These are phyloP conservation scores for Colletotrichum sojae DNA, from an alignment of 2,329 filamentous ascomycete species.

Conservation along the genomic window DNA sequence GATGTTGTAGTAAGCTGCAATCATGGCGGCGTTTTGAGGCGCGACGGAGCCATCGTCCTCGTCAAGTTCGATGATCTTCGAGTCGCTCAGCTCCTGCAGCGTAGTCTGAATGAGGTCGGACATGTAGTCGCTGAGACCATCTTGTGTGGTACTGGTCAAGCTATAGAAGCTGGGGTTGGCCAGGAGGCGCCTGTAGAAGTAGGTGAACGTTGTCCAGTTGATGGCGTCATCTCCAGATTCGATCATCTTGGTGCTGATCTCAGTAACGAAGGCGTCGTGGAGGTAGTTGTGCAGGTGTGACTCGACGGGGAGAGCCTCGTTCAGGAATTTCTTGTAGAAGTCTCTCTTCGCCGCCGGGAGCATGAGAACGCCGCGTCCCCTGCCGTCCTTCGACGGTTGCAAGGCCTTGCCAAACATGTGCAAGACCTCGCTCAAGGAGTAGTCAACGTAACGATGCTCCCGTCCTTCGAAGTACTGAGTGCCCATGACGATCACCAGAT, in stretches of 20 bases:
- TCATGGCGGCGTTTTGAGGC: conserved; percentile 96
- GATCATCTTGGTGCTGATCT: conserved; percentile 97
- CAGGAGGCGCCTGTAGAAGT: conserved; percentile 94
- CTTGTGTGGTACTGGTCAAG: conserved; percentile 87
- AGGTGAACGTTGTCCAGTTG: conserved; percentile 98
- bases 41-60: conserved; percentile 92
- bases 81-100: conserved; percentile 89
- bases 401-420: conserved; percentile 99
- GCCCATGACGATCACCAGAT: conserved; percentile 96
- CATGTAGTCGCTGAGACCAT: conserved; percentile 92
- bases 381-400: conserved; percentile 82
- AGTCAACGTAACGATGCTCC: conserved; percentile 97
- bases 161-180: conserved; percentile 98
- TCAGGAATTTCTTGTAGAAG: conserved; percentile 99
- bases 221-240: conserved; percentile 96
- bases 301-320: conserved; percentile 95
- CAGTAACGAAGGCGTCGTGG: conserved; percentile 96
- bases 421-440: conserved; percentile 91
- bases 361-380: conserved; percentile 95
- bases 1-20: conserved; percentile 98
- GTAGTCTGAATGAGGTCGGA: conserved; percentile 96
- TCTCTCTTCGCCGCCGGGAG: conserved; percentile 93
- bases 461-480: conserved; percentile 98
- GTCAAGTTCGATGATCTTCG: conserved; percentile 95
- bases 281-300: conserved; percentile 93